Evolutionary conservation across 2,329 filamentous ascomycete genomes (phyloP), one percentile per base, ranked within the genome.

Genomic region (Dactylellina haptotyla): DNA sequence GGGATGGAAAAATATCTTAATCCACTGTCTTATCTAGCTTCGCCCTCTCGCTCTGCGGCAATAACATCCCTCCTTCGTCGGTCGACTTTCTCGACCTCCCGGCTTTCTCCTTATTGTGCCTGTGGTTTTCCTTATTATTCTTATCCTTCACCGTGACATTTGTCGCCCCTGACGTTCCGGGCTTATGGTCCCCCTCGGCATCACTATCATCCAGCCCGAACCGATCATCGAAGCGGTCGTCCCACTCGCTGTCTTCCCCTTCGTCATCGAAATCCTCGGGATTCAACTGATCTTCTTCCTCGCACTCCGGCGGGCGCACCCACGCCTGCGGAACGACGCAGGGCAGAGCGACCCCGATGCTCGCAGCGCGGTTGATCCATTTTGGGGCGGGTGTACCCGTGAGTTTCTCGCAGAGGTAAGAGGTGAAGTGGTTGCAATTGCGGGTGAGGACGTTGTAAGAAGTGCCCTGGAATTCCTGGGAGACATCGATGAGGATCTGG

Each of bases 371-470:
- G 79, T 96, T 96, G 61, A 96, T 82, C 90, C 91, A 96, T 16
- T 81, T 82, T 0, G 92, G 92, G 0, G 90, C 90, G 0, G 87
- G 83, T 48, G 87, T 85, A 4, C 88, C 87, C 1, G 90, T 94
- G 62, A 96, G 84, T 76, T 86, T 87, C 79, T 89, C 84, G 81
- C 90, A 93, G 16, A 96, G 85, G 77, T 90, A 87, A 18, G 87
- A 88, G 1, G 91, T 94, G 80, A 96, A 96, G 80, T 96, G 92
- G 80, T 96, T 96, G 85, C 92, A 96, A 81, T 96, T 96, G 77
- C 88, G 88, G 18, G 89, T 92, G 46, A 96, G 84, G 12, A 96
- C 85, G 78, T 95, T 94, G 81, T 96, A 95, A 12, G 86, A 86
- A 0, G 88, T 88, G 23, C 92, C 92, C 65, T 88, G 85, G 78